Percentiles rank a stretch among this genome's conserved stretches.
These are phyloP conservation scores for Pseudogymnoascus destructans DNA, from an alignment of 2,329 filamentous ascomycete genomes.

Conservation along the genomic window DNA sequence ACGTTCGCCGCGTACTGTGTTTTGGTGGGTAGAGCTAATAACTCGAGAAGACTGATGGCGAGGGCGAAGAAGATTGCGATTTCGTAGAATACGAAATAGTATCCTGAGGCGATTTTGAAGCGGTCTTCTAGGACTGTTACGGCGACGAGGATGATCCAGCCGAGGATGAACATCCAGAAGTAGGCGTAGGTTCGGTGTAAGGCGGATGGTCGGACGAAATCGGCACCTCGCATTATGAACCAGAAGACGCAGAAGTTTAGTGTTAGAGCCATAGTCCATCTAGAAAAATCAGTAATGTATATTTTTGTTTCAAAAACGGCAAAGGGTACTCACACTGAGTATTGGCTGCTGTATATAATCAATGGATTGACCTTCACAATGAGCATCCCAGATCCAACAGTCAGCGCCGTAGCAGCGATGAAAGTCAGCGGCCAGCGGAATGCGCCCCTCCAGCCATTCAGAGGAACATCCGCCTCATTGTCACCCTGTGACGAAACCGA, in stretches of 20 bases:
- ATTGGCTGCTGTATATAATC: conserved; percentile 82
- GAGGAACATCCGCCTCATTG: conserved; percentile 45
- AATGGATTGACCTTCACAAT: conserved; percentile 74
- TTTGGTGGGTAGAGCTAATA: conserved; percentile 64
- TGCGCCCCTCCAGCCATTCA: conserved; percentile 70
- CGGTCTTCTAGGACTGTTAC: conserved; percentile 67
- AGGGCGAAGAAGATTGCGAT: conserved; percentile 61
- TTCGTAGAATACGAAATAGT: conserved; percentile 71
- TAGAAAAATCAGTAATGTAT: conserved; percentile 20
- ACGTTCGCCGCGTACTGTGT: conserved; percentile 50
- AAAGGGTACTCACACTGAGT: conserved; percentile 46
- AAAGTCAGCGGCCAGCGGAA: conserved; percentile 74
- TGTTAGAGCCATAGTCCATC: conserved; percentile 74
- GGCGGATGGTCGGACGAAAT: conserved; percentile 71
- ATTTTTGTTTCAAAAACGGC: neutral
- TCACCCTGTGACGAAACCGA: conserved; percentile 42
- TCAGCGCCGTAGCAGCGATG: conserved; percentile 50
- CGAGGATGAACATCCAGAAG: conserved; percentile 69
- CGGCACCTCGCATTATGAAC: conserved; percentile 67
- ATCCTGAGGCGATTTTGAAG: conserved; percentile 59
- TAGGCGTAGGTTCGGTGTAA: conserved; percentile 70
- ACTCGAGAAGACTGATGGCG: conserved; percentile 63
- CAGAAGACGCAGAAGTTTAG: conserved; percentile 71
- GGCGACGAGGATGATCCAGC: conserved; percentile 60
- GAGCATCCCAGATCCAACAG: conserved; percentile 60